phyloP scores from a whole-genome alignment of 169 alveolate genomes.

The Plasmodium knowlesi region DNA sequence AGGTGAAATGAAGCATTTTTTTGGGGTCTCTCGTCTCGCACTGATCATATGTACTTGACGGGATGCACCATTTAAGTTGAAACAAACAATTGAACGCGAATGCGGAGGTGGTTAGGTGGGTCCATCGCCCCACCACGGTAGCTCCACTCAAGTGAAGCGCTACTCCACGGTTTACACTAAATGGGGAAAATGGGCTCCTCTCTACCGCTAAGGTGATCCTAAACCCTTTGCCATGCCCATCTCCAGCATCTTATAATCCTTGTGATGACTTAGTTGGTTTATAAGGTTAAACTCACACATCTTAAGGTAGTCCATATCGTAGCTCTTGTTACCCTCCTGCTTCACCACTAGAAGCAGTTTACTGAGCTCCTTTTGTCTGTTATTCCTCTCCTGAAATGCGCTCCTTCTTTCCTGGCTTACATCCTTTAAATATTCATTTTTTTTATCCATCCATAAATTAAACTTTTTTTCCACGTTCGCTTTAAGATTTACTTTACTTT shows the following conservation, averaged over 20 bases:
- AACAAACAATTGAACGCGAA: neutral
- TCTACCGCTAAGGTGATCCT: neutral
- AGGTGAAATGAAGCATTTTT: neutral
- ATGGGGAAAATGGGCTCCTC: neutral
- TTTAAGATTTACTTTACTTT: conserved; percentile 8
- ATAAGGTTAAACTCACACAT: conserved; percentile 43
- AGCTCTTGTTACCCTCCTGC: conserved; percentile 53
- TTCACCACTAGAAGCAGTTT: conserved; percentile 45
- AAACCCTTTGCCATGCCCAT: conserved; percentile 23
- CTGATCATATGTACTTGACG: neutral
- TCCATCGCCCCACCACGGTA: neutral
- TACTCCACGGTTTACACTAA: neutral
- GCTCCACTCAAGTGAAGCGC: no score
- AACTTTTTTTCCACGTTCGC: conserved; percentile 29
- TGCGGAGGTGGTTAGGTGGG: neutral
- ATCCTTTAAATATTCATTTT: conserved; percentile 38
- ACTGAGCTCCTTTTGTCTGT: conserved; percentile 35
- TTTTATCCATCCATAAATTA: conserved; percentile 35
- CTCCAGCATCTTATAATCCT: conserved; percentile 42
- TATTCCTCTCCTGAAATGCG: conserved; percentile 42
- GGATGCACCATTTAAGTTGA: neutral
- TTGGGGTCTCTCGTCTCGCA: neutral
- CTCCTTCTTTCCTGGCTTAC: conserved; percentile 36
- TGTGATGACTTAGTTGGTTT: conserved; percentile 32
- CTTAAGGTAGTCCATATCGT: conserved; percentile 52